A percentile compares a stretch with the other conserved stretches of the same genome.
Evolutionary conservation across 1,284 basidiomycete genomes (phyloP).

Genomic region (Athelia psychrophila): DNA sequence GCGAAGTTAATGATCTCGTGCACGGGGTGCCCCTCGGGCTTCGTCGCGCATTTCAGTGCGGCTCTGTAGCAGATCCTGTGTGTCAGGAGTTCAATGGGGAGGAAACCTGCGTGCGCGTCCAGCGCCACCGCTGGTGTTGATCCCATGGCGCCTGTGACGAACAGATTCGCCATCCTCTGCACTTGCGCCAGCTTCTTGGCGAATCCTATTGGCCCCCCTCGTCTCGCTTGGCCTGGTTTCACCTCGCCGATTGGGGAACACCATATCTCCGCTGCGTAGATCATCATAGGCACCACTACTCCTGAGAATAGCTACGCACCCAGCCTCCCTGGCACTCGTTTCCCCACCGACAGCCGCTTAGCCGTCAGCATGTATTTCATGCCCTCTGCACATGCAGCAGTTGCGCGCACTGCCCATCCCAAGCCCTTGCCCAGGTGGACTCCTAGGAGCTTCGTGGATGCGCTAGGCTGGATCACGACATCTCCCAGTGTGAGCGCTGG

Average conservation of each 20-base stretch:
- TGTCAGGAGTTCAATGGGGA: constrained; percentile 13
- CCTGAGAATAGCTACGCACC: constrained; percentile 24
- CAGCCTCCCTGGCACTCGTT: constrained; percentile 8
- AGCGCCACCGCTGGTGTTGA: constrained; percentile 16
- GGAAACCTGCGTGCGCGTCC: constrained; percentile 16
- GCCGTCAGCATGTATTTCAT: constrained; percentile 16
- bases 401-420: constrained; percentile 26
- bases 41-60: constrained; percentile 5
- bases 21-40: constrained; percentile 10
- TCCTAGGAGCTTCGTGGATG: constrained; percentile 29
- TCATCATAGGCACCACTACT: constrained; percentile 25
- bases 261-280: constrained; percentile 35
- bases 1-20: not conserved
- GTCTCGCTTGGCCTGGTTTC: not conserved
- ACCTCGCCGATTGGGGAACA: constrained; percentile 7
- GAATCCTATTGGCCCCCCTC: constrained; percentile 5
- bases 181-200: constrained; percentile 7
- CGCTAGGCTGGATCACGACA: constrained; percentile 7
- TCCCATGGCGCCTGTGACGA: constrained; percentile 18
- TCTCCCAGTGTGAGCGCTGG: not conserved
- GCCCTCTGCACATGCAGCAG: constrained; percentile 27
- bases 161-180: constrained; percentile 12
- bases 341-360: constrained; percentile 17
- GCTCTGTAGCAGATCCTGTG: constrained; percentile 8
- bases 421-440: constrained; percentile 32